phyloP scores from a whole-genome alignment of 768 basidiomycete genomes.

The Tubosaeta brunneosetosa region DNA sequence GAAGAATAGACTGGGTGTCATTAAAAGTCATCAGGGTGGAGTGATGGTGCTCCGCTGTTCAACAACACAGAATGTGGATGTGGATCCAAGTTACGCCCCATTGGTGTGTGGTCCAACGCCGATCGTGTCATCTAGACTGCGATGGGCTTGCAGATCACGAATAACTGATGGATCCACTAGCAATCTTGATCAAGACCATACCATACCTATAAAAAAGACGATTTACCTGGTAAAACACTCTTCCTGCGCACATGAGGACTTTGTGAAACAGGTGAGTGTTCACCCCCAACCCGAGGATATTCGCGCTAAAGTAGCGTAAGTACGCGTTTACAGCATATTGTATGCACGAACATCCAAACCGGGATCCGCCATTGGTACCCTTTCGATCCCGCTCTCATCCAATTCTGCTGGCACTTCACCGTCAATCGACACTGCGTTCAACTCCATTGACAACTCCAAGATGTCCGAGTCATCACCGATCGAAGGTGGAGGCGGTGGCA shows the following conservation, averaged over 20 bases:
- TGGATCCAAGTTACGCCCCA: constrained; percentile 20
- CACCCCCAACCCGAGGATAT: constrained; percentile 61
- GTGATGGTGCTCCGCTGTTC: constrained; percentile 17
- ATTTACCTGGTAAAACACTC: constrained; percentile 84
- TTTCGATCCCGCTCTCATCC: constrained; percentile 78
- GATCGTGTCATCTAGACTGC: constrained; percentile 65
- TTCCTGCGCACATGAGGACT: constrained; percentile 89
- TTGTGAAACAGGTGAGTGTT: constrained; percentile 52
- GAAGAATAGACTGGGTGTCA: constrained; percentile 22
- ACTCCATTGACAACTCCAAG: constrained; percentile 82
- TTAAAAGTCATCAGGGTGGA: constrained; percentile 28
- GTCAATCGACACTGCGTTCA: constrained; percentile 80
- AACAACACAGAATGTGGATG: constrained; percentile 13
- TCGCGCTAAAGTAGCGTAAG: constrained; percentile 46
- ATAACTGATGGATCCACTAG: constrained; percentile 85
- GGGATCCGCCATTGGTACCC: constrained; percentile 90
- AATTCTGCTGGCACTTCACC: constrained; percentile 56
- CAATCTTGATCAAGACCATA: constrained; percentile 17
- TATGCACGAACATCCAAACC: constrained; percentile 68
- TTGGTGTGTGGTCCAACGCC: constrained; percentile 30
- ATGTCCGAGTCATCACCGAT: constrained; percentile 82
- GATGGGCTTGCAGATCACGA: constrained; percentile 82
- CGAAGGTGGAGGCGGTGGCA: constrained; percentile 74
- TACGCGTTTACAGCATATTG: constrained; percentile 10
- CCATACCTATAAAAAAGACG: constrained; percentile 4